Base-by-base conservation (phyloP, 2,329 filamentous ascomycete species). In the Fusarium nanum region DNA sequence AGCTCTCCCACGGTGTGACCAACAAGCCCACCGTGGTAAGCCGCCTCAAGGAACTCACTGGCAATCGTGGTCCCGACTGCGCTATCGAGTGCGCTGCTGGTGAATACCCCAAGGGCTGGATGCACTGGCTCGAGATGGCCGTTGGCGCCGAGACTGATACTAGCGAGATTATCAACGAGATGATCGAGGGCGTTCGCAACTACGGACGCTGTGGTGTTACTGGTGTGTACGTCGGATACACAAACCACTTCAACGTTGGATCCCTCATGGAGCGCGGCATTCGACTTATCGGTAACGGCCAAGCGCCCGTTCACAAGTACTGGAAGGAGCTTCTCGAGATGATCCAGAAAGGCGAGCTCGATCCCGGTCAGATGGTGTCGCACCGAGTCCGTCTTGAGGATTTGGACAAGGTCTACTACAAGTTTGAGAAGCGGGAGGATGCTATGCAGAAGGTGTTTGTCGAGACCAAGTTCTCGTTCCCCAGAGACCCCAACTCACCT, bases 251-350 rank as follows among this genome's bases (percentile, higher is more conserved):
- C 84, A 93, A 93, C 80, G 90, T 95, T 72, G 93, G 93, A 12
- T 90, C 92, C 0, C 77, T 97, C 16, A 97, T 97, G 93, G 89
- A 97, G 81, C 89, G 92, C 32, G 93, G 93, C n/a, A 89, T 97
- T 71, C 90, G 92, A 2, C 86, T 97, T 46, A 94, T 89, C 45
- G 88, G 88, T 20, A 89, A 89, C 73, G 87, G 87, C 3, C 88
- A 90, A 73, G 87, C 87, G 0, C 93, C 93, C 0, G 92, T 97
- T 0, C 92, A 95, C 74, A 88, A 90, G 75, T 96, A 97, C 82
- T 97, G 93, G 93, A 85, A 93, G 25, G 87, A 92, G 6, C 83
- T 97, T n/a, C 83, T 96, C 47, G 81, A 87, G 66, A 82, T 83
- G 79, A 91, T 97, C 66, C 86, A 90, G 73, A 84, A 83, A 23